Evolutionary conservation across 2,329 filamentous ascomycete species (phyloP), one percentile per base, ranked within the genome.

Genomic region (Penicillium sp.): DNA sequence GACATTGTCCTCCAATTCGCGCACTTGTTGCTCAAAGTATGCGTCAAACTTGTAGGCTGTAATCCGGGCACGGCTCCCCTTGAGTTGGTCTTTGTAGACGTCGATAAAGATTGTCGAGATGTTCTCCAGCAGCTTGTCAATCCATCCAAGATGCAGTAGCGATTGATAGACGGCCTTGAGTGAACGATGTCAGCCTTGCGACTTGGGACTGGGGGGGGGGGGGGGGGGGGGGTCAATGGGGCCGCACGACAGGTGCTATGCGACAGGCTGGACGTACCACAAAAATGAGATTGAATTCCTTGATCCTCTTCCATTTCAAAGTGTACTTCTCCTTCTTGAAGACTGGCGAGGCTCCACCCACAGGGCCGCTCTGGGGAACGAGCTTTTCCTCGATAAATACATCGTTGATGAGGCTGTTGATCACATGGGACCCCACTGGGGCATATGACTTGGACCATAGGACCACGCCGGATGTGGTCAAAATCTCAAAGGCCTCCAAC

Each of bases 351-450:
- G 76, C 71, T 51, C 83, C 79, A 56, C 82, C 81, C 45, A 82
- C 76, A 47, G 80, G 75, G 45, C 79, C 76, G 43, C 77, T 77
- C 29, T 72, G 73, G 13, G 75, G 70, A 49, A 82, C 78, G 51
- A 81, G 80, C 69, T 88, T 90, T 75, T 96, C 91, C 73, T 98
- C 93, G 65, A 98, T 96, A 68, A 98, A 96, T 65, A 96, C 88
- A 71, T 97, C 90, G 67, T 85, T 84, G 71, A 98, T 96, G 69
- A 98, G 85, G 75, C 82, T 86, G 76, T 98, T 96, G 76, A 98
- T 84, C 56, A 96, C 78, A 60, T 86, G 83, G 38, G 87, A 81
- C 66, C 83, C 90, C 65, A 95, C 83, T 2, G 85, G 79, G 46
- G 85, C 83, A 68, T 91, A 95, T 26, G 83, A 85, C 66, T 87